Evolutionary conservation across 352 stramenopile genomes (phyloP).

Genomic region (Phytophthora fragariae): DNA sequence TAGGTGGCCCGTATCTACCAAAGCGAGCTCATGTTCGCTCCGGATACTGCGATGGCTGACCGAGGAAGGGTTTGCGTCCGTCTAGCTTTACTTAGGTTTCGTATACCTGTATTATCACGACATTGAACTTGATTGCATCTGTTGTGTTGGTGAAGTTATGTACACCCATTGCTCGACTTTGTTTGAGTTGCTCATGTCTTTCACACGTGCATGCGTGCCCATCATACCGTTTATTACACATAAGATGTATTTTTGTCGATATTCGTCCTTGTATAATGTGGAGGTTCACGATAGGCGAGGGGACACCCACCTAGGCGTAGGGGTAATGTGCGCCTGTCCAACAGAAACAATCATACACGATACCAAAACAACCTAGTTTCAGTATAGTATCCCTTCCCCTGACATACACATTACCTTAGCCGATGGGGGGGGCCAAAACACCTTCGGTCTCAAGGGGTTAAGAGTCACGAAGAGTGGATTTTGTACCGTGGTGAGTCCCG

Average conservation of each 20-base stretch:
- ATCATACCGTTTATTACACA: background rate
- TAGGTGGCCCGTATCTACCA: background rate
- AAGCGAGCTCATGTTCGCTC: background rate
- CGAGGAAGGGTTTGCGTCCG: background rate
- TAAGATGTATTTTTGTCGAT: background rate
- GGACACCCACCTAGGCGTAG: no score
- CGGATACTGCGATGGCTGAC: background rate
- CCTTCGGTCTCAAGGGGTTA: no score
- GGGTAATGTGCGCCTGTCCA: no score
- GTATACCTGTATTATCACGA: background rate
- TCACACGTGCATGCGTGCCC: background rate
- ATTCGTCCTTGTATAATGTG: background rate
- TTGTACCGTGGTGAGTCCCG: no score
- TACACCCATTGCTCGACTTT: background rate
- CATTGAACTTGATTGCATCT: conserved; percentile 1
- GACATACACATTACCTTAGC: no score
- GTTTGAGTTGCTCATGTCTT: background rate
- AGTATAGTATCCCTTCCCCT: no score
- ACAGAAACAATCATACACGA: no score
- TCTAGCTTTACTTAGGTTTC: background rate
- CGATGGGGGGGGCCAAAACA: no score
- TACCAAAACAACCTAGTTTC: no score
- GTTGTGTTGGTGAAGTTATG: background rate
- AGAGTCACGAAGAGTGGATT: no score
- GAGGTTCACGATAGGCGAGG: background rate